phyloP scores from a whole-genome alignment of 306 rosid species.

The Cicer pinnatifidum region DNA sequence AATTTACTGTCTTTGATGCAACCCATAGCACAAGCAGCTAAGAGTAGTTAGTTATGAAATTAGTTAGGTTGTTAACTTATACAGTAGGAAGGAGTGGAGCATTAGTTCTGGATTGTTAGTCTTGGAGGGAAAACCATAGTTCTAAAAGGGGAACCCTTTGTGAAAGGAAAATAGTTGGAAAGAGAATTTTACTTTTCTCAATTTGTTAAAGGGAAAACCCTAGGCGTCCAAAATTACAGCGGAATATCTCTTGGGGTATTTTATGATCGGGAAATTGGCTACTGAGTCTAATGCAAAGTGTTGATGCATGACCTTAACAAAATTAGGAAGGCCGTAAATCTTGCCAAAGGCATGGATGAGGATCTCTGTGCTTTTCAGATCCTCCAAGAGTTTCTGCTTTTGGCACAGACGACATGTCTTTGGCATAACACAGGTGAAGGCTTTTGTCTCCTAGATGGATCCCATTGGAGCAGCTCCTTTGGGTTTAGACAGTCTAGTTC shows the following conservation, averaged over 20 bases:
- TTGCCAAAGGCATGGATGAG: neutral
- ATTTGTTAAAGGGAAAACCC: neutral
- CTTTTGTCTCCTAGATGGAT: neutral
- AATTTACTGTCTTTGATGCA: neutral
- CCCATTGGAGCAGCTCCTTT: neutral
- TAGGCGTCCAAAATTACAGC: neutral
- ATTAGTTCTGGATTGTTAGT: neutral
- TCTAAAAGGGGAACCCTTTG: too few species aligned
- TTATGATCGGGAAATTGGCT: too few species aligned
- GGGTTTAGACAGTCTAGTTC: neutral
- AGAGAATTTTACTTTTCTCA: too few species aligned
- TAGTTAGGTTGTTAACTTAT: too few species aligned
- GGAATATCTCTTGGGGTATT: too few species aligned
- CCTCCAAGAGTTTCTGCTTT: neutral
- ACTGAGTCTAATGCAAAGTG: neutral
- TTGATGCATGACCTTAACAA: neutral
- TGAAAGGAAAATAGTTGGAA: too few species aligned
- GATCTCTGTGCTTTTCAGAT: neutral
- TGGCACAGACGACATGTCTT: neutral
- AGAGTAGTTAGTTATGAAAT: neutral
- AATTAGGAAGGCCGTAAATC: neutral
- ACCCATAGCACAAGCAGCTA: neutral
- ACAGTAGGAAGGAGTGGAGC: neutral
- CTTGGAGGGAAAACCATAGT: neutral
- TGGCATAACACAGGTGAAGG: neutral